Base-by-base conservation (phyloP, 176 grass and related monocot genomes). In the Aechmea fasciata region DNA sequence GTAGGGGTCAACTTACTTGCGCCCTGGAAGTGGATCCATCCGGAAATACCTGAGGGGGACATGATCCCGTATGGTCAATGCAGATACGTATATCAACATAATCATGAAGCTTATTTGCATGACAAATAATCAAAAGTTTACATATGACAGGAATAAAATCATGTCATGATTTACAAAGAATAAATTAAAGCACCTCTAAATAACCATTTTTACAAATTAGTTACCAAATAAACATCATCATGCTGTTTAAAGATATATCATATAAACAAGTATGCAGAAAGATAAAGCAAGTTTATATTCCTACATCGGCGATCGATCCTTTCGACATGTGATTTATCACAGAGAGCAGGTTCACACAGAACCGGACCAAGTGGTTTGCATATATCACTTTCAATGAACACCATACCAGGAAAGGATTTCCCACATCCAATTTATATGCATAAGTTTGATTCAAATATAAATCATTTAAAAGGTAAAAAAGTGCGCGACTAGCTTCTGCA, bases 1-100 rank as follows among this genome's bases (percentile, higher is more conserved):
- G n/a, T 57, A 57, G 54, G 18, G 54, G 54, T 17, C 17, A 74
- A 93, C 94, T 90, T 97, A 97, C 89, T 97, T 97, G 71, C 89
- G 72, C 73, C 94, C 94, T 68, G 94, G 89, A 51, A 93, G 81
- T 63, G 89, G 94, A 66, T 97, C 94, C 87, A 93, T 93, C 65
- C 94, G 79, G 48, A 97, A 97, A 71, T 93, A 97, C 84, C 94
- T 97, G 79, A 85, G 71, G 67, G 24, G 13, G 64, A 49, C 28
- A 67, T 61, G 29, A 11, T 81, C 64, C 80, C 33, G 81, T 70
- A 55, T 61, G 12, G 13, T 33, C 55, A 19, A 66, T 14, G 15
- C 54, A 59, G 2, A 59, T 17, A 19, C 6, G n/a, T 10, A 59
- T 41, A 7, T 41, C 33, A 41, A 41, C 33, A 3, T 41, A 41